Conservation (phyloP, 1,139 yeast species). For the Candida smagusa region DNA sequence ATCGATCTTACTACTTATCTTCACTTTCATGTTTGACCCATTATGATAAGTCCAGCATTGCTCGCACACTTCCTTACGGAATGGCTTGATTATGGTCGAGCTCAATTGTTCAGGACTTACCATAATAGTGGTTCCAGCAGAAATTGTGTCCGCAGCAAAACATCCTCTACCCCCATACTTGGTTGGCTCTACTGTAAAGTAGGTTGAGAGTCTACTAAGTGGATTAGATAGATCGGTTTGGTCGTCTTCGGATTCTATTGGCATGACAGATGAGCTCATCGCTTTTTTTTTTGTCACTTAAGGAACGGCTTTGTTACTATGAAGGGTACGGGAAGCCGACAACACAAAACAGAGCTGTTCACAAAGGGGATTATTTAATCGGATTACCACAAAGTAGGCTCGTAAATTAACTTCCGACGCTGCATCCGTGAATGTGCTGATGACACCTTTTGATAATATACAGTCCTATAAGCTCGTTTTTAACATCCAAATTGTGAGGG, state of each 20-base stretch:
- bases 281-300: too few species aligned
- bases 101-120: slow-evolving; percentile 42
- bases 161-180: slow-evolving; percentile 67
- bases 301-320: too few species aligned
- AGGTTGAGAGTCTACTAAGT: slow-evolving; percentile 17
- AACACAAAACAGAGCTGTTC: too few species aligned
- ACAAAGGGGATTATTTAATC: too few species aligned
- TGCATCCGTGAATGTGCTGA: too few species aligned
- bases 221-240: slow-evolving; percentile 4
- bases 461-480: too few species aligned
- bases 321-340: too few species aligned
- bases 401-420: too few species aligned
- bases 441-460: too few species aligned
- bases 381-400: too few species aligned
- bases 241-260: slow-evolving; percentile 1
- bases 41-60: slow-evolving; percentile 50
- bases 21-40: slow-evolving; percentile 47
- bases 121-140: slow-evolving; percentile 41
- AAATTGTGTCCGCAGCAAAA: slow-evolving; percentile 43
- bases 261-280: too few species aligned
- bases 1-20: slow-evolving; percentile 13
- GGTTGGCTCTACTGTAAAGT: slow-evolving; percentile 40
- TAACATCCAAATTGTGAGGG: too few species aligned
- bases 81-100: slow-evolving; percentile 48
- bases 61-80: slow-evolving; percentile 64